Percentiles rank a stretch among this genome's conserved stretches.
These are phyloP conservation scores for Echeveria elegans DNA, from an alignment of 164 flowering plant genomes.

Conservation along the genomic window DNA sequence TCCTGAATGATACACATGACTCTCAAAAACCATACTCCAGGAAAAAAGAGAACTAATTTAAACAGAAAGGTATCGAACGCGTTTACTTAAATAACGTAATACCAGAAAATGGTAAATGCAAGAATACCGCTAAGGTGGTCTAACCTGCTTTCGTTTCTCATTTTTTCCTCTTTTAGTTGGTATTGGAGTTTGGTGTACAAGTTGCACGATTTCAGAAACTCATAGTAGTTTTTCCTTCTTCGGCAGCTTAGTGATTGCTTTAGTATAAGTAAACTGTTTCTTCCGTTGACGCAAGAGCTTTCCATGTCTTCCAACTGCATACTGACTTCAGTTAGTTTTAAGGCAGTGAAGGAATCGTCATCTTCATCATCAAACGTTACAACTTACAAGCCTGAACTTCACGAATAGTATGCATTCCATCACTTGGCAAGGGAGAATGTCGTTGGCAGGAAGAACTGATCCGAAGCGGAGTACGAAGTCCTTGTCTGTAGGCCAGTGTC, in stretches of 20 bases:
- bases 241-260: constrained; percentile 63
- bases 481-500: too few species aligned
- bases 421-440: constrained; percentile 71
- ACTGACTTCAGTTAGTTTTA: too few species aligned
- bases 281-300: too few species aligned
- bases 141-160: too few species aligned
- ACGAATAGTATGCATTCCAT: constrained; percentile 66
- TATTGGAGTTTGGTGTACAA: constrained; percentile 65
- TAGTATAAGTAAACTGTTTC: too few species aligned
- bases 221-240: constrained; percentile 73
- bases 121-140: too few species aligned
- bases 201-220: constrained; percentile 65
- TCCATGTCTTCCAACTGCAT: too few species aligned
- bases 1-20: too few species aligned
- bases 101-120: too few species aligned
- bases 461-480: constrained; percentile 81
- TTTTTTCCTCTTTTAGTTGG: constrained; percentile 78
- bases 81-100: constrained; percentile 36
- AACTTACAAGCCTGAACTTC: constrained; percentile 51
- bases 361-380: constrained; percentile 30
- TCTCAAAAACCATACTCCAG: too few species aligned
- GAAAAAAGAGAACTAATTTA: too few species aligned
- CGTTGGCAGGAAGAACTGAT: constrained; percentile 81
- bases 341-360: constrained; percentile 37
- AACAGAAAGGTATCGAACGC: too few species aligned